Conservation (phyloP, 1,139 yeast species). For the Magnusiomyces fungicola region DNA sequence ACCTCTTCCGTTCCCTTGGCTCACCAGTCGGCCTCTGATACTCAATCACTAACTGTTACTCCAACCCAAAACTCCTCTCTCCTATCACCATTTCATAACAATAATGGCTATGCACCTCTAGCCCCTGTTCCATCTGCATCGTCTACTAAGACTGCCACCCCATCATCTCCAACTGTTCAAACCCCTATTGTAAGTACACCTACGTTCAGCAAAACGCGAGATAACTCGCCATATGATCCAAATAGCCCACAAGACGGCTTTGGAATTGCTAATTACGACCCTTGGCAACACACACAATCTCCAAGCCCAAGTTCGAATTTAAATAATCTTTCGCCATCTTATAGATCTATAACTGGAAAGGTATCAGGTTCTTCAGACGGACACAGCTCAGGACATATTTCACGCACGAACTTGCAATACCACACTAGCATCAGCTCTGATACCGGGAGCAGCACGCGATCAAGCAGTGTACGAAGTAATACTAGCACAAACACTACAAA, state of each 20-base stretch:
- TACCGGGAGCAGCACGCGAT: neutral
- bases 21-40: neutral
- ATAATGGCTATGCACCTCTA: neutral
- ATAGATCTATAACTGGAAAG: too few species aligned
- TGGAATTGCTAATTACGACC: neutral
- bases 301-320: neutral
- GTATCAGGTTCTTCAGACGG: too few species aligned
- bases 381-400: too few species aligned
- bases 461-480: slow-evolving; percentile 1
- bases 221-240: neutral
- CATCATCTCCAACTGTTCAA: neutral
- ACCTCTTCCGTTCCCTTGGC: neutral
- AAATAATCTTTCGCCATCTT: too few species aligned
- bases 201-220: neutral
- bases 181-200: too few species aligned
- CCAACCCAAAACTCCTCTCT: neutral
- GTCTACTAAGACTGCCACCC: neutral
- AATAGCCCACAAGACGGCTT: neutral
- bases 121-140: neutral
- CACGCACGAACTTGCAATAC: too few species aligned
- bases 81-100: neutral
- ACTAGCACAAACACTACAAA: neutral
- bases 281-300: slow-evolving; percentile 1
- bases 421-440: neutral
- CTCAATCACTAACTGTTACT: neutral